Evolutionary conservation across 139 green algal genomes (phyloP).

Genomic region (Yamagishiella unicocca): DNA sequence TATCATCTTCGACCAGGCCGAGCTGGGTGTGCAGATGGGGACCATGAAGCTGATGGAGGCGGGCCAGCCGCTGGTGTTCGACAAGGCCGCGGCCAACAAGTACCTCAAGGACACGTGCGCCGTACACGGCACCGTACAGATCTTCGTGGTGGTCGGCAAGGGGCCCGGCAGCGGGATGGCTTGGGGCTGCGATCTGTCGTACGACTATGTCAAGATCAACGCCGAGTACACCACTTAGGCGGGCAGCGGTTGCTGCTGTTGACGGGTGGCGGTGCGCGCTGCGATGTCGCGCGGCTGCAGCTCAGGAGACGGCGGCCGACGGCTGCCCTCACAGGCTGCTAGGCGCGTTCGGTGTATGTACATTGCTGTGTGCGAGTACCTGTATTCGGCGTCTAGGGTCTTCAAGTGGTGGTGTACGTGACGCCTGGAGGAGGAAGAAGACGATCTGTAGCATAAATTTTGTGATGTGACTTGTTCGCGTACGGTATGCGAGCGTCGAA

Average conservation of each 20-base stretch:
- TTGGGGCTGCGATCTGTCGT: slow-evolving; percentile 93
- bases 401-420: too few species aligned
- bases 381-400: too few species aligned
- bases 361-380: too few species aligned
- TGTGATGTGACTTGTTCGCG: too few species aligned
- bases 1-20: slow-evolving; percentile 87
- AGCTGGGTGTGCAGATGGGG: slow-evolving; percentile 89
- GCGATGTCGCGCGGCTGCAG: too few species aligned
- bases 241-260: neutral
- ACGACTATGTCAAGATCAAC: slow-evolving; percentile 99
- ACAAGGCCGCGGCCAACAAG: slow-evolving; percentile 83
- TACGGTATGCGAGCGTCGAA: too few species aligned
- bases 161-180: slow-evolving; percentile 77
- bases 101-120: slow-evolving; percentile 91
- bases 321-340: too few species aligned
- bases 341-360: too few species aligned
- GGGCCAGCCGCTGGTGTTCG: slow-evolving; percentile 95
- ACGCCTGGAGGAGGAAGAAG: too few species aligned
- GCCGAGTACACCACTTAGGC: slow-evolving; percentile 62
- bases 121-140: slow-evolving; percentile 89
- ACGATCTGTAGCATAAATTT: too few species aligned
- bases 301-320: too few species aligned
- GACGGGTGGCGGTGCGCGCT: too few species aligned
- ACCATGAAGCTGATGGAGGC: slow-evolving; percentile 90
- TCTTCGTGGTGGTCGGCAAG: slow-evolving; percentile 68